A percentile compares a stretch with the other conserved stretches of the same genome.
Evolutionary conservation across 306 rosid species (phyloP).

Genomic region (Phaseolus lunatus): DNA sequence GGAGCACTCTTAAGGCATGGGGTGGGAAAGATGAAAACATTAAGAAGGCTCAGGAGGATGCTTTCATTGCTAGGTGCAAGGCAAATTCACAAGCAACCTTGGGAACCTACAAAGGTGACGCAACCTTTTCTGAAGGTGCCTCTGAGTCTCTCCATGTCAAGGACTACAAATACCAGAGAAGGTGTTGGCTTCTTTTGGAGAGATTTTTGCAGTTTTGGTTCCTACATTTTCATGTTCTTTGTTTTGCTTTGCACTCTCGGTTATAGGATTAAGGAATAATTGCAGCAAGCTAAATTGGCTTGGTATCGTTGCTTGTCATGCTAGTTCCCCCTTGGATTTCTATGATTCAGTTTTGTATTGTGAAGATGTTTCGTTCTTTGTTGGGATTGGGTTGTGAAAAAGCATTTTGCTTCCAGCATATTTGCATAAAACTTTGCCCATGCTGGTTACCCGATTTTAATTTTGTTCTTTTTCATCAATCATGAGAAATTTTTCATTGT

Average conservation of each 20-base stretch:
- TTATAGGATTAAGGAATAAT: slow-evolving; percentile 31
- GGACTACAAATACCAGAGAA: slow-evolving; percentile 65
- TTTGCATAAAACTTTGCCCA: not conserved
- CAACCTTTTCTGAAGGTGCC: slow-evolving; percentile 67
- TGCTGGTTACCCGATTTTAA: not conserved
- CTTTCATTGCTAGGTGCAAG: slow-evolving; percentile 65
- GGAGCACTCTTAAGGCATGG: slow-evolving; percentile 86
- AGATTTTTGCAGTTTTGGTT: not conserved
- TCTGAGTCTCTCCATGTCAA: slow-evolving; percentile 73
- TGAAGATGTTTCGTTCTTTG: slow-evolving; percentile 1
- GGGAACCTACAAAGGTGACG: slow-evolving; percentile 78
- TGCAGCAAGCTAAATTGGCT: slow-evolving; percentile 34
- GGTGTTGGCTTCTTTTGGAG: slow-evolving; percentile 5
- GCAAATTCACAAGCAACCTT: slow-evolving; percentile 82
- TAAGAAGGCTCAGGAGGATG: slow-evolving; percentile 65
- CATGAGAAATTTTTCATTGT: not conserved
- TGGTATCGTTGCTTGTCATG: not conserved
- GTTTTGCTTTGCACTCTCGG: slow-evolving; percentile 1
- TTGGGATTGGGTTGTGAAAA: slow-evolving; percentile 28
- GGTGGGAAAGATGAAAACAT: slow-evolving; percentile 68
- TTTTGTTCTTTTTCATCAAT: not conserved
- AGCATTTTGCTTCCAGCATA: not conserved
- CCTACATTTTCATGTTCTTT: not conserved
- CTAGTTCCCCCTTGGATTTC: not conserved
- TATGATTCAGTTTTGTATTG: not conserved